A percentile compares a stretch with the other conserved stretches of the same genome.
These are phyloP conservation scores for Juglanconis sp. DNA, from an alignment of 2,329 filamentous ascomycete species.

Conservation along the genomic window DNA sequence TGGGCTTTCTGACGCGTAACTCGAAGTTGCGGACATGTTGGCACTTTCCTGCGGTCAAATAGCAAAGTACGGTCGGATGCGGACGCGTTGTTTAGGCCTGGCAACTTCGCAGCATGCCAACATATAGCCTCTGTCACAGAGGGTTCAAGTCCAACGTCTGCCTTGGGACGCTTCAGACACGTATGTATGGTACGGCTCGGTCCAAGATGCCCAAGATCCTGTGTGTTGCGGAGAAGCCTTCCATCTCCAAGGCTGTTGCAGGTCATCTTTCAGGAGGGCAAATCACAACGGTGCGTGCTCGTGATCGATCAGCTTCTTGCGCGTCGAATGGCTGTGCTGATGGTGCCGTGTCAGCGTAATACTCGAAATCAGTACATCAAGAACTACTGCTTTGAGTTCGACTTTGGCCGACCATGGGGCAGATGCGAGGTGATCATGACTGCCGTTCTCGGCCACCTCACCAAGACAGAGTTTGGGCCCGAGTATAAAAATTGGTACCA, in stretches of 20 bases:
- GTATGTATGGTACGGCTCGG: constrained; percentile 7
- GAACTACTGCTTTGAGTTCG: constrained; percentile 89
- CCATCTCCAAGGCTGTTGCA: constrained; percentile 92
- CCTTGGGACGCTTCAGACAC: not conserved
- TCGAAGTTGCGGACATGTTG: constrained; percentile 10
- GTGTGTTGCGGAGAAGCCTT: constrained; percentile 69
- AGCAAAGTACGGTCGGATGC: constrained; percentile 9
- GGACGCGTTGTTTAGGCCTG: constrained; percentile 4
- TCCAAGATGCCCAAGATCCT: constrained; percentile 49
- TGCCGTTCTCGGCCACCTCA: constrained; percentile 85
- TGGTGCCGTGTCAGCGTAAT: constrained; percentile 50
- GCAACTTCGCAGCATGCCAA: not conserved
- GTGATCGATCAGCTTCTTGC: not conserved
- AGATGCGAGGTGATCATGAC: constrained; percentile 88
- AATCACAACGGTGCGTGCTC: constrained; percentile 61
- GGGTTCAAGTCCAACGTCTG: not conserved
- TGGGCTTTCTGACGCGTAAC: not conserved
- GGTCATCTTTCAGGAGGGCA: constrained; percentile 79
- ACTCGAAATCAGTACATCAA: constrained; percentile 79
- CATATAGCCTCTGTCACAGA: constrained; percentile 1
- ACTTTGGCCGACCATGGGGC: constrained; percentile 79
- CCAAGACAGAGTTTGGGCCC: constrained; percentile 70
- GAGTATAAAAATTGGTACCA: constrained; percentile 77
- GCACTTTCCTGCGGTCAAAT: not conserved
- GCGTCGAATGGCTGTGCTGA: not conserved